Evolutionary conservation across 2,329 filamentous ascomycete genomes (phyloP).

Genomic region (Fusarium duplospermum): DNA sequence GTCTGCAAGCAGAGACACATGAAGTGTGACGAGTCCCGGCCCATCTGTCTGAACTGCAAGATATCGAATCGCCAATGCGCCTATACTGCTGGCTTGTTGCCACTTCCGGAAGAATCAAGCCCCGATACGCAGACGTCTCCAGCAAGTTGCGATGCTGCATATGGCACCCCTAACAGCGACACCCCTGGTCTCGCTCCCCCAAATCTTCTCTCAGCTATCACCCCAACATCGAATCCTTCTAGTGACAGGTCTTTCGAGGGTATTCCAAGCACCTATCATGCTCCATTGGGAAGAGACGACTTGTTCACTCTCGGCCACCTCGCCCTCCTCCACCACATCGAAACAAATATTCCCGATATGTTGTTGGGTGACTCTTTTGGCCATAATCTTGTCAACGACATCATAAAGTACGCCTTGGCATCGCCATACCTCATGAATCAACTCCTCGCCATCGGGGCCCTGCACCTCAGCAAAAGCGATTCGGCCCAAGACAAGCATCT

Average conservation of each 20-base stretch:
- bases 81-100: neutral
- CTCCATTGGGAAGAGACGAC: neutral
- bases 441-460: neutral
- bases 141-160: neutral
- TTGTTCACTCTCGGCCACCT: neutral
- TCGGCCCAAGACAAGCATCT: neutral
- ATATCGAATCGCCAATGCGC: neutral
- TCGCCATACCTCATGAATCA: neutral
- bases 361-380: neutral
- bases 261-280: neutral
- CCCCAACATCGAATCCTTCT: neutral
- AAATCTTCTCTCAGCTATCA: neutral
- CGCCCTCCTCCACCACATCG: neutral
- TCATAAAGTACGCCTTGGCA: neutral
- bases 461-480: neutral
- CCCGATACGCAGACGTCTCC: neutral
- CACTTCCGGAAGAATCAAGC: neutral
- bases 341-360: neutral
- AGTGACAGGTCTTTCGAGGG: neutral
- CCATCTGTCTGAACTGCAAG: neutral
- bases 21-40: neutral
- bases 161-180: neutral
- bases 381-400: neutral
- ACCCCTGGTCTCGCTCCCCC: neutral
- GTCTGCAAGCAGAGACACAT: neutral